Conservation (phyloP, 345 rosid species). For the Syzygium aqueum region DNA sequence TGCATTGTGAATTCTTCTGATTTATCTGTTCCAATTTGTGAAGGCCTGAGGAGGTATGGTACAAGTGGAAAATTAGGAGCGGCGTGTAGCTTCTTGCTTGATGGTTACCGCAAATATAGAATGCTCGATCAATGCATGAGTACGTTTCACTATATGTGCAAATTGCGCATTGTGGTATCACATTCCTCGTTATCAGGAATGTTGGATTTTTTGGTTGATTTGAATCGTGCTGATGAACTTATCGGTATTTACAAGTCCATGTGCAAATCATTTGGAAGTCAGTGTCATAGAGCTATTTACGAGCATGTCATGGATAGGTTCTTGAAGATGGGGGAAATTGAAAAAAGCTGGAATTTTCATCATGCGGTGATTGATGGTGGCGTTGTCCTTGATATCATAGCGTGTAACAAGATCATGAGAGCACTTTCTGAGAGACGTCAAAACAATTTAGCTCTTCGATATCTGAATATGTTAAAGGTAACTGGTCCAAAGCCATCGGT, state of each 20-base stretch:
- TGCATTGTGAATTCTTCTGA: slow-evolving; percentile 8
- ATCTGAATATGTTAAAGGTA: slow-evolving; percentile 18
- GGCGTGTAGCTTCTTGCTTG: slow-evolving; percentile 25
- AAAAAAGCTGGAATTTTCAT: slow-evolving; percentile 28
- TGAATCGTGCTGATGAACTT: slow-evolving; percentile 12
- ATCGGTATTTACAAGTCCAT: not conserved
- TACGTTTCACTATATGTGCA: slow-evolving; percentile 12
- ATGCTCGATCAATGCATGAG: slow-evolving; percentile 17
- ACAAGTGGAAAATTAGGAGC: not conserved
- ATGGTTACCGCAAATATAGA: slow-evolving; percentile 20
- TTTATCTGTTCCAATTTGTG: slow-evolving; percentile 2
- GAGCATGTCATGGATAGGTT: slow-evolving; percentile 28
- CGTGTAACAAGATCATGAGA: slow-evolving; percentile 38
- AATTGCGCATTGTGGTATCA: slow-evolving; percentile 4
- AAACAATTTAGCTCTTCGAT: slow-evolving; percentile 13
- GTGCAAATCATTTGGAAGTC: slow-evolving; percentile 11
- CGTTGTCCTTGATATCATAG: slow-evolving; percentile 17
- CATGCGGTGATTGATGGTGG: slow-evolving; percentile 13
- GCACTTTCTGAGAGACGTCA: slow-evolving; percentile 15
- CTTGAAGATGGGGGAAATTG: slow-evolving; percentile 21
- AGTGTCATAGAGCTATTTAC: slow-evolving; percentile 18
- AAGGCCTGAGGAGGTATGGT: not conserved
- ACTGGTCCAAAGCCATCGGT: slow-evolving; percentile 40
- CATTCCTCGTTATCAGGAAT: slow-evolving; percentile 11
- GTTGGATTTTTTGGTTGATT: slow-evolving; percentile 20